Evolutionary conservation across 441 rosid species (phyloP), one percentile per base, ranked within the genome.

Genomic region (Croton laevigatus): DNA sequence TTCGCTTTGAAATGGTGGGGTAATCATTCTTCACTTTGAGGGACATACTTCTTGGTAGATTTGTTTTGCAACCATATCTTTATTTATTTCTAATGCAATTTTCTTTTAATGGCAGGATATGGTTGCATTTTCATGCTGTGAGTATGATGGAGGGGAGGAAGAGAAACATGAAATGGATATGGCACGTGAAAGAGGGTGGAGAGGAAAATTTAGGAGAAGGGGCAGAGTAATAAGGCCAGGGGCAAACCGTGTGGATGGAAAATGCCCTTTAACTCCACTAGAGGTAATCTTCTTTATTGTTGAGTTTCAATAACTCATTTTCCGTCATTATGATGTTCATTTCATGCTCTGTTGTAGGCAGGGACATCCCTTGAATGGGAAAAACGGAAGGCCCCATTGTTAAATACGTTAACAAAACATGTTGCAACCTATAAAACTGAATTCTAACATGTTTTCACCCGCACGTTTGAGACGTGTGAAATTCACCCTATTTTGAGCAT

Each of bases 101-200:
- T 38, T 17, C 3, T 62, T 67, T 61, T 55, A 49, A 72, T 65
- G 52, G 34, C 76, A 95, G 99, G 98, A 93, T 75, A 95, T 93
- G 99, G 97, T 95, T 37, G 99, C 98, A 71, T 93, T 95, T 80
- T 93, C 98, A 37, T 93, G 97, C 86, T 95, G 99, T 23, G 95
- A 93, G 83, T 95, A 91, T 84, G 97, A 89, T 69, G 96, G 97
- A 22, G 99, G 97, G 65, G 91, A 89, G 78, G 91, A 83, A 16
- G 99, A 93, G 88, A 95, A 82, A 72, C 86, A 2, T 44, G 97
- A 95, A 79, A 93, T 95, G 97, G 98, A 93, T 84, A 67, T 78
- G 78, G 97, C 97, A 59, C 82, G 97, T 66, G 99, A 93, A 83
- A 88, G 86, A 76, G 85, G 97, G 48, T 93, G 98, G 99, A 86